Conservation (phyloP, 164 flowering plant species). For the Aristolochia fimbriata region DNA sequence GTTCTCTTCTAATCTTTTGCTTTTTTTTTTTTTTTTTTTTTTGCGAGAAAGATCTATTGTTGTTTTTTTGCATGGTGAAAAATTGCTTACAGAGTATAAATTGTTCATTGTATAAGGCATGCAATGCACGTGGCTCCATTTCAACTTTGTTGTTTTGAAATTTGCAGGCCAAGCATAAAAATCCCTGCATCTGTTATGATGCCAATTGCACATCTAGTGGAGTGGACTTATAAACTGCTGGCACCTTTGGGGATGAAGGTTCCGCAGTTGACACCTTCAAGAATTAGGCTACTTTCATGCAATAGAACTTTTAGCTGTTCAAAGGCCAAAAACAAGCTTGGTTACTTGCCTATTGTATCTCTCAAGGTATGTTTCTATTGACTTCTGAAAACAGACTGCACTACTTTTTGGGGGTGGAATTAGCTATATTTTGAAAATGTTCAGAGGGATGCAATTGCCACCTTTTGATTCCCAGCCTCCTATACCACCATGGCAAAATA, state of each 20-base stretch:
- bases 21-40: too few species aligned
- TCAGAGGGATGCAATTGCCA: too few species aligned
- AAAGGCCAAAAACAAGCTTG: slow-evolving; percentile 80
- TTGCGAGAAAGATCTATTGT: too few species aligned
- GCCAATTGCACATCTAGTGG: slow-evolving; percentile 87
- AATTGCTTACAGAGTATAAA: too few species aligned
- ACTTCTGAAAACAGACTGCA: neutral
- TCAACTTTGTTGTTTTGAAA: neutral
- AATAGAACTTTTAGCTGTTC: slow-evolving; percentile 72
- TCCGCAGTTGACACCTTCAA: slow-evolving; percentile 95
- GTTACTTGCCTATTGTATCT: slow-evolving; percentile 74
- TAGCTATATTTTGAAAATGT: too few species aligned
- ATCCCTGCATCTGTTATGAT: slow-evolving; percentile 77
- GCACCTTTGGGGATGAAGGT: slow-evolving; percentile 90
- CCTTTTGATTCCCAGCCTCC: too few species aligned
- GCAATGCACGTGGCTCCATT: too few species aligned
- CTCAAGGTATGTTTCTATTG: slow-evolving; percentile 49
- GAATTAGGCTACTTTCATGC: slow-evolving; percentile 73
- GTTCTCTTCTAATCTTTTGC: too few species aligned
- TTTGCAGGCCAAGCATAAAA: slow-evolving; percentile 85
- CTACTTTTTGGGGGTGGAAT: too few species aligned
- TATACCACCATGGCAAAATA: too few species aligned
- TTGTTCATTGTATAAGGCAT: too few species aligned
- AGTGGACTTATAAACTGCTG: slow-evolving; percentile 50
- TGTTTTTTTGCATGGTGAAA: too few species aligned